Evolutionary conservation across 169 alveolate genomes (phyloP), one percentile per base, ranked within the genome.

Genomic region (Cryptosporidium canis): DNA sequence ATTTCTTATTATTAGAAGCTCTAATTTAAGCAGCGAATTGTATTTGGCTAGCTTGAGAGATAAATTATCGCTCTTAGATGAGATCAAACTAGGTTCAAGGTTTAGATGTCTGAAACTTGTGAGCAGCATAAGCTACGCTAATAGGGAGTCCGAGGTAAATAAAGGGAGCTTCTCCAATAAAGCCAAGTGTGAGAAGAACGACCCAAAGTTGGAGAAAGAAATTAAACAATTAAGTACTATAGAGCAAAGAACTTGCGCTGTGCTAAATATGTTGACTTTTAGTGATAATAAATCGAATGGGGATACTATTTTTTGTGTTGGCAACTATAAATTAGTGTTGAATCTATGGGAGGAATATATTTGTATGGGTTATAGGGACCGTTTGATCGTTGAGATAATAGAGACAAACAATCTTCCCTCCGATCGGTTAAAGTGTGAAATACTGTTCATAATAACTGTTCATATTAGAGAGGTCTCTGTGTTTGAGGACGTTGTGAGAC

Each of bases 341-440:
- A 77, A 77, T 39, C n/a, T 77, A 0, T 77, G 87, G 77, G 48
- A 45, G 6, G 87, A 77, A 41, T 61, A 77, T 33, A 12, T 35
- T 24, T 18, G 33, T 9, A 47, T 58, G 27, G 72, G 64, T n/a
- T 41, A 21, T 16, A 77, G 39, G 39, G 70, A 77, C 18, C 14
- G 11, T 29, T 35, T 77, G 1, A 58, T 77, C 5, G 7, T 18
- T 21, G 51, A 45, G 44, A 77, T 77, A 24, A 18, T 77, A 5
- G 51, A 61, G 16, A 43, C 63, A 39, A 45, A 39, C 55, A 41
- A 77, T 24, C 51, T 77, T 55, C 87, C 87, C 12, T 77, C 77
- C 11, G 24, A 21, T 27, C 14, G 37, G 9, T 33, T 77, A 5
- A 77, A 45, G 39, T 55, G 87, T 16, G 66, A 77, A 61, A 24